Percentiles rank a stretch among this genome's conserved stretches.
These are phyloP conservation scores for Eragrostis tef DNA, from an alignment of 202 grass and related monocot genomes.

Conservation along the genomic window DNA sequence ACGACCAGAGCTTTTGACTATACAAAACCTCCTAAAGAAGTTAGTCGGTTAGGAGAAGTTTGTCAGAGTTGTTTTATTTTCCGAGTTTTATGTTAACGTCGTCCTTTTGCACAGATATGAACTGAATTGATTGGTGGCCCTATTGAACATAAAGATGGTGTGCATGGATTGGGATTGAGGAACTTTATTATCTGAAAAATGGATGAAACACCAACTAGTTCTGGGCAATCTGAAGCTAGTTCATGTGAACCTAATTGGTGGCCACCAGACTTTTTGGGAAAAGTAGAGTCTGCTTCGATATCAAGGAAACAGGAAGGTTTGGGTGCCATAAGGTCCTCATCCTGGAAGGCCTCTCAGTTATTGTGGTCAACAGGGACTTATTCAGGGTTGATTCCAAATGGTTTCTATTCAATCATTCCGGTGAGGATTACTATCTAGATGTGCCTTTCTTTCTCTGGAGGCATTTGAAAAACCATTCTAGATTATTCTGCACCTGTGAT, in stretches of 20 bases:
- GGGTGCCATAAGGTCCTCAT: constrained; percentile 53
- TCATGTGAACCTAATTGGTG: constrained; percentile 82
- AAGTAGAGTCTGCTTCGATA: constrained; percentile 82
- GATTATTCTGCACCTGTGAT: constrained; percentile 3
- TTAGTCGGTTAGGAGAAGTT: not conserved
- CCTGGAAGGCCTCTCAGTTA: constrained; percentile 83
- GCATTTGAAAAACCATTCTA: constrained; percentile 6
- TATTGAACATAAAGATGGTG: constrained; percentile 38
- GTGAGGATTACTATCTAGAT: constrained; percentile 57
- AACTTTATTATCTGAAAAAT: constrained; percentile 58
- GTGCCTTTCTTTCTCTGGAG: constrained; percentile 6
- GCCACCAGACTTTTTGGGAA: constrained; percentile 71
- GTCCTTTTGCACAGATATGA: constrained; percentile 48
- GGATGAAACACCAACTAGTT: constrained; percentile 76
- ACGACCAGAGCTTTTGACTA: constrained; percentile 24
- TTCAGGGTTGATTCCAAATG: constrained; percentile 86
- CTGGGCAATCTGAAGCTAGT: constrained; percentile 62
- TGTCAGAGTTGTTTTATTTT: constrained; percentile 28
- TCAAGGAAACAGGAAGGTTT: constrained; percentile 62
- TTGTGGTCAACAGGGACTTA: constrained; percentile 89
- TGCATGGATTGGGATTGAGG: constrained; percentile 48
- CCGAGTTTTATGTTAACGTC: constrained; percentile 36
- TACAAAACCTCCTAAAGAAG: not conserved
- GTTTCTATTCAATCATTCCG: constrained; percentile 96
- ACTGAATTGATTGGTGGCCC: constrained; percentile 15